phyloP scores from a whole-genome alignment of 1,284 basidiomycete genomes.

The Sphagnurus paluster region DNA sequence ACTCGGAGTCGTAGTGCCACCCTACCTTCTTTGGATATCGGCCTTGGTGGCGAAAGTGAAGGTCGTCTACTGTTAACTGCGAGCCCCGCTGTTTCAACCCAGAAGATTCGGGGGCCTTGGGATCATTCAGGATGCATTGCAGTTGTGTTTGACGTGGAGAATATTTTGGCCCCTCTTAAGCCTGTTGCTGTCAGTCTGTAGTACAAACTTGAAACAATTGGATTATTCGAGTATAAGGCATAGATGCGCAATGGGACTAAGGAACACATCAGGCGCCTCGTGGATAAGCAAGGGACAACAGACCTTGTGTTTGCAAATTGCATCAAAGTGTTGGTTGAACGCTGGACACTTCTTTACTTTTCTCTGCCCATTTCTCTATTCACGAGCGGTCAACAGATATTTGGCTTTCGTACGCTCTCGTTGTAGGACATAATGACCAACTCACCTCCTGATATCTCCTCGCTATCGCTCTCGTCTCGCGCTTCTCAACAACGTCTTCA shows the following conservation, averaged over 20 bases:
- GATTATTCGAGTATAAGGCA: conserved; percentile 1
- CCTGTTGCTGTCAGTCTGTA: conserved; percentile 37
- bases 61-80: conserved; percentile 8
- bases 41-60: no score
- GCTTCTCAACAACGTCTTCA: conserved; percentile 72
- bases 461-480: conserved; percentile 64
- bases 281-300: conserved; percentile 33
- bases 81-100: conserved; percentile 3
- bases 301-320: conserved; percentile 21
- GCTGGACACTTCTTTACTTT: conserved; percentile 27
- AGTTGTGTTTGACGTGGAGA: conserved; percentile 45
- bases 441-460: conserved; percentile 75
- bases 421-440: conserved; percentile 62
- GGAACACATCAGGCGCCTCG: no score
- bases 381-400: conserved; percentile 27
- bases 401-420: conserved; percentile 19
- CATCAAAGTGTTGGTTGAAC: conserved; percentile 22
- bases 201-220: conserved; percentile 6
- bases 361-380: conserved; percentile 32
- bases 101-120: conserved; percentile 52
- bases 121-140: conserved; percentile 50
- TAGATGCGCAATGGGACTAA: not conserved
- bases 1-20: conserved; percentile 20
- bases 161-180: conserved; percentile 44
- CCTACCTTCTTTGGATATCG: conserved; percentile 14